Evolutionary conservation across 495 filamentous ascomycete genomes (phyloP), one percentile per base, ranked within the genome.

Genomic region (Tuber aestivum): DNA sequence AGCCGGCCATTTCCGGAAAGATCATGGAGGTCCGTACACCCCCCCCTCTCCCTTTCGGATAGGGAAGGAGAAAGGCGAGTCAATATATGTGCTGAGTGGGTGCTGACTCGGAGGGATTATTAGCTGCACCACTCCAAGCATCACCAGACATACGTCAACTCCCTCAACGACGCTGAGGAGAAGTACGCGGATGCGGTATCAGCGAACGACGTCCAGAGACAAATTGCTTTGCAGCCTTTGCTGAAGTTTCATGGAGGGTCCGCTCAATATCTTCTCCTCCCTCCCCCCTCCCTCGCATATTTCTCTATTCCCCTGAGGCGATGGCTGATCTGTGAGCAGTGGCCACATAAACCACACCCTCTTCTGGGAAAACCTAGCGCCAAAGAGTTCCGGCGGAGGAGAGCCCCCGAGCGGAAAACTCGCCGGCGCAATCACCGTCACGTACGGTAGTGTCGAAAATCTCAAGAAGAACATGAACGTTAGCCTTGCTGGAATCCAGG

Each of bases 291-390:
- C 70, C 18, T 32, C 32, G 18, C 38, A 56, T n/a, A n/a, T 27
- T 35, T n/a, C 71, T 71, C 56, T 42, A 27, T 65, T 32, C 41
- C 71, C 76, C 37, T 10, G 35, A 38, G 2, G 32, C 35, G 41
- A 76, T 65, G 61, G 61, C 71, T 23, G 37, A 70, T 50, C 38
- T 72, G 3, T 23, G 38, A 41, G 5, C 18, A 83, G 94, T 80
- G 95, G 95, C 70, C 95, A 98, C 86, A 84, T 95, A 82, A 98
- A 97, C 87, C 95, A 98, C 88, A 88, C 89, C 38, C 89, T 98
- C 65, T 98, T 98, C 89, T 98, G 95, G 95, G 93, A 98, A 88
- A 97, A 97, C 88, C 87, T 97, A 70, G 91, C 94, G 21, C 95
- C 94, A 38, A 92, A 91, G 78, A 75, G 72, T 16, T 40, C 42